Evolutionary conservation across 2,329 filamentous ascomycete species (phyloP).

Genomic region (Dactylellina sp.): DNA sequence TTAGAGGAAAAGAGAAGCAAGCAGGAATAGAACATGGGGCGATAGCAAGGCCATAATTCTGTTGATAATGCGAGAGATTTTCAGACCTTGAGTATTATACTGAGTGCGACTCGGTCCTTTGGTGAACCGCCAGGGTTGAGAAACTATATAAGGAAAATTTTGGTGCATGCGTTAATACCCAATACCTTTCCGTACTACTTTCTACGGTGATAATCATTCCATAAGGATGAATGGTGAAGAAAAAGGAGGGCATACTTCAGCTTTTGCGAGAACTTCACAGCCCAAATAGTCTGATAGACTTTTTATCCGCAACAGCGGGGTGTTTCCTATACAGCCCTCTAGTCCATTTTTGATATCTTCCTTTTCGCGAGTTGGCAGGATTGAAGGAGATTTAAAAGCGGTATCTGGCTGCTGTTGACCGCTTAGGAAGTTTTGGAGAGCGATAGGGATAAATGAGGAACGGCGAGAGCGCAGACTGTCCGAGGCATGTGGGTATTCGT

Average conservation of each 20-base stretch:
- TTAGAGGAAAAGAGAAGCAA: not conserved
- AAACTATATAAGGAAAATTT: constrained; percentile 72
- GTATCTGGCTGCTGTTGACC: not conserved
- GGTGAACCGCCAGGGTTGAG: constrained; percentile 94
- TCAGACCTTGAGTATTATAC: constrained; percentile 77
- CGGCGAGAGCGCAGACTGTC: constrained; percentile 2
- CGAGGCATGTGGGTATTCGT: constrained; percentile 1
- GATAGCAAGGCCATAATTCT: not conserved
- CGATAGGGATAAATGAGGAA: constrained; percentile 37
- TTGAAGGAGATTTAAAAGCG: not conserved
- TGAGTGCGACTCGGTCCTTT: constrained; percentile 93
- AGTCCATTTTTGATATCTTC: constrained; percentile 77
- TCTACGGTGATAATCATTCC: too few relatives aligned
- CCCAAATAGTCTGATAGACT: constrained; percentile 88
- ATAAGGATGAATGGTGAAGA: too few relatives aligned
- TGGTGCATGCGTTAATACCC: too few relatives aligned
- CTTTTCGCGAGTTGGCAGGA: constrained; percentile 46
- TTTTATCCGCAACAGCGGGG: constrained; percentile 85
- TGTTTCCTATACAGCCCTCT: constrained; percentile 92
- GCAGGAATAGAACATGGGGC: not conserved
- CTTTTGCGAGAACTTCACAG: constrained; percentile 90
- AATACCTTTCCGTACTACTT: too few relatives aligned
- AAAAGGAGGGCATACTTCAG: constrained; percentile 71
- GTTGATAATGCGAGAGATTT: not conserved
- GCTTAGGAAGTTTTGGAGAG: constrained; percentile 33